A percentile compares a stretch with the other conserved stretches of the same genome.
Conservation (phyloP, 257 asterid genomes). For the Solanum habrochaites region DNA sequence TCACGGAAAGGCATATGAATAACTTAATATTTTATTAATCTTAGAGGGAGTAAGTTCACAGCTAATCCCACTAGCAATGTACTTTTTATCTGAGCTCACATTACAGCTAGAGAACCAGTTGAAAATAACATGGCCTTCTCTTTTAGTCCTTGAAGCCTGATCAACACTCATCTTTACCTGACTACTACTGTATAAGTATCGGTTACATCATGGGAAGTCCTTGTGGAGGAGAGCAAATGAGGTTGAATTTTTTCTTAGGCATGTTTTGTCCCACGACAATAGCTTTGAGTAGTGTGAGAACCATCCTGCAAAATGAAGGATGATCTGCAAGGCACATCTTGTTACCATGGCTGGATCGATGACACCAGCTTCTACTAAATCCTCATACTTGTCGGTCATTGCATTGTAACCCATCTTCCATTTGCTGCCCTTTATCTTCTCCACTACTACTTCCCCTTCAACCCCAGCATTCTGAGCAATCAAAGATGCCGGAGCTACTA, state of each 20-base stretch:
- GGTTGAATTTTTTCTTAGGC: too few species aligned
- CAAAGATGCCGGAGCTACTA: slow-evolving; percentile 71
- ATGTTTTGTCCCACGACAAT: slow-evolving; percentile 89
- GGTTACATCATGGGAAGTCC: slow-evolving; percentile 19
- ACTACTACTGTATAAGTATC: background rate
- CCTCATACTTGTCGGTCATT: slow-evolving; percentile 68
- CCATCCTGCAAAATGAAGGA: slow-evolving; percentile 99
- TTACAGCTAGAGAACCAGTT: background rate
- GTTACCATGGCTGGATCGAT: slow-evolving; percentile 98
- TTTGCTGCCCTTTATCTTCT: slow-evolving; percentile 56
- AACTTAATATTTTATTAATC: background rate
- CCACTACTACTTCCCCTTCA: slow-evolving; percentile 96
- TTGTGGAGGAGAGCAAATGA: slow-evolving; percentile 31
- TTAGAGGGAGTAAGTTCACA: background rate
- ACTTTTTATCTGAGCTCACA: background rate
- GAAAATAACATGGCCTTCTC: background rate
- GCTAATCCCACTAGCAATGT: background rate
- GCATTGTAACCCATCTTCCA: slow-evolving; percentile 96
- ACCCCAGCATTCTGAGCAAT: slow-evolving; percentile 89
- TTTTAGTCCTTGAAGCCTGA: background rate
- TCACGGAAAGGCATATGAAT: background rate
- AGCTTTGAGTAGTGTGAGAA: slow-evolving; percentile 88
- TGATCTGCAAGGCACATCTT: slow-evolving; percentile 69
- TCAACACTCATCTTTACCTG: background rate
- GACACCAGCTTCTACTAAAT: slow-evolving; percentile 72